phyloP scores from a whole-genome alignment of 2,329 filamentous ascomycete species.

The Colletotrichum cordylinicola region DNA sequence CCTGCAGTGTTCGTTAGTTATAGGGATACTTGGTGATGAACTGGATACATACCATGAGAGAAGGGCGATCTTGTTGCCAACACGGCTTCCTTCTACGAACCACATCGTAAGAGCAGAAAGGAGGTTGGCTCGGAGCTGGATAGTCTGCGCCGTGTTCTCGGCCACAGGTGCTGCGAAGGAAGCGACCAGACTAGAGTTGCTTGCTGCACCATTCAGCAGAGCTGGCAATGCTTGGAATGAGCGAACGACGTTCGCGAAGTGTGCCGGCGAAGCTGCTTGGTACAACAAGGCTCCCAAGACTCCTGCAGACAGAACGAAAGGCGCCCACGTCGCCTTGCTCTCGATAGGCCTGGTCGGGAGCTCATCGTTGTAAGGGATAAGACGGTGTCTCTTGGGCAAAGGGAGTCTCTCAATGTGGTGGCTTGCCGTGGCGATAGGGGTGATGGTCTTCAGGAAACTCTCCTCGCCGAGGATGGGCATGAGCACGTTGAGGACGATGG shows the following conservation, averaged over 20 bases:
- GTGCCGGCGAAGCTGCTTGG: neutral
- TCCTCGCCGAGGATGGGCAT: neutral
- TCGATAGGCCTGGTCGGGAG: neutral
- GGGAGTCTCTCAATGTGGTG: neutral
- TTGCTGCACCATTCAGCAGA: neutral
- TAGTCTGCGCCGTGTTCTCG: neutral
- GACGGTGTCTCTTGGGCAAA: neutral
- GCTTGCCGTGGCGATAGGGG: neutral
- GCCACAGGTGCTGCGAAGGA: neutral
- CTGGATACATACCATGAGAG: neutral
- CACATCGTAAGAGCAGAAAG: neutral
- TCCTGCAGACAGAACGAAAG: neutral
- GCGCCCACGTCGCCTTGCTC: neutral
- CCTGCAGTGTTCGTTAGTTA: neutral
- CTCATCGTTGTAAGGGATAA: slow-evolving; percentile 1
- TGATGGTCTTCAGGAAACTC: neutral
- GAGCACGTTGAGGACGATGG: neutral
- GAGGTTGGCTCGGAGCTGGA: neutral
- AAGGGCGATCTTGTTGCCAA: neutral
- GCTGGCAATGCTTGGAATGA: neutral
- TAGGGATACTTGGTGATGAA: neutral
- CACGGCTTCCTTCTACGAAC: neutral
- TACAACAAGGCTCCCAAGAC: neutral
- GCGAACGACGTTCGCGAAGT: neutral
- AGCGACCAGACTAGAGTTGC: neutral